These are phyloP conservation scores for Cladosporium austrohemisphaericum DNA, from an alignment of 2,329 filamentous ascomycete species.

Conservation along the genomic window DNA sequence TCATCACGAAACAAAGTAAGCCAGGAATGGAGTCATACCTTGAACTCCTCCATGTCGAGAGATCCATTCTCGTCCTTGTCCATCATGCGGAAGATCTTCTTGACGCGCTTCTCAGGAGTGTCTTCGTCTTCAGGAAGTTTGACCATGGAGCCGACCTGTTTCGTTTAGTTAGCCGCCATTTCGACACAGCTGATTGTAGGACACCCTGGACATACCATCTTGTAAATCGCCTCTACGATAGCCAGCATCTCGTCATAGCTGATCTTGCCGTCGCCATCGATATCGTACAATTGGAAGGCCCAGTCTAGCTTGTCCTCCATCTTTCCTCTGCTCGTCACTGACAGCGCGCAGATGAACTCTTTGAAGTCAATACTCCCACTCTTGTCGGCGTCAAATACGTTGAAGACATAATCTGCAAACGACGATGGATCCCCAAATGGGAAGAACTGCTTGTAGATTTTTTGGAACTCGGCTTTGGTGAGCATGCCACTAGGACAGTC, in stretches of 20 bases:
- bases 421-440: constrained; percentile 95
- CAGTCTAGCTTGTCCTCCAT: constrained; percentile 99
- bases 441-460: constrained; percentile 99
- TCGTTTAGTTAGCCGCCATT: not conserved
- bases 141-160: constrained; percentile 94
- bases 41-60: constrained; percentile 96
- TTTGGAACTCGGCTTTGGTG: constrained; percentile 97
- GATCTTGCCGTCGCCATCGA: constrained; percentile 97
- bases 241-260: constrained; percentile 98
- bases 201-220: constrained; percentile 68
- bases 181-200: not conserved
- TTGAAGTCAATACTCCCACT: constrained; percentile 99
- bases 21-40: constrained; percentile 38
- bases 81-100: constrained; percentile 99
- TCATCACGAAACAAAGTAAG: not conserved
- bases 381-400: constrained; percentile 96
- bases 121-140: constrained; percentile 98
- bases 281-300: constrained; percentile 99
- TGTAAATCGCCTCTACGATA: constrained; percentile 99
- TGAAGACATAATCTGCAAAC: constrained; percentile 98
- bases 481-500: constrained; percentile 96
- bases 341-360: constrained; percentile 97
- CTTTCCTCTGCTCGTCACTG: constrained; percentile 92
- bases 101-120: constrained; percentile 95
- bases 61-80: constrained; percentile 99